phyloP scores from a whole-genome alignment of 352 stramenopile species.

The Phytophthora pistaciae region DNA sequence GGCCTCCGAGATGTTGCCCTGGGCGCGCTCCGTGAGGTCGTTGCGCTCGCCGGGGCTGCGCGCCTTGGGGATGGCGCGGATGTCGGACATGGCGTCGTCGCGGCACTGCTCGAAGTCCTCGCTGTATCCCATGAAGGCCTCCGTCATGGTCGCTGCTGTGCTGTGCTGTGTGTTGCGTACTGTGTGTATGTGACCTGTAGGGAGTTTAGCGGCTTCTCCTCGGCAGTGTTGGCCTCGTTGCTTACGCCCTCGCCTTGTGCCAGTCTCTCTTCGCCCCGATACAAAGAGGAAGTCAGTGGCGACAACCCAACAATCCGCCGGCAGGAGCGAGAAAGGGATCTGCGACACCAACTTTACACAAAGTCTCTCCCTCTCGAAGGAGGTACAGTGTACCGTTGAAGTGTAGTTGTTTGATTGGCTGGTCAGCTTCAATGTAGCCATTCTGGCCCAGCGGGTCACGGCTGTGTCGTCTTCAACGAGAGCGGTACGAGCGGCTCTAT shows the following conservation, averaged over 20 bases:
- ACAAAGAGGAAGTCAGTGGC: slow-evolving; percentile 37
- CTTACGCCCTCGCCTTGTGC: slow-evolving; percentile 8
- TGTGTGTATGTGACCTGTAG: background rate
- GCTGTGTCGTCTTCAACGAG: too few relatives aligned
- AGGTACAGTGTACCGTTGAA: slow-evolving; percentile 13
- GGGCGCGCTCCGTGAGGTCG: slow-evolving; percentile 60
- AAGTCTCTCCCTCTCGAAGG: slow-evolving; percentile 11
- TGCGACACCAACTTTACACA: slow-evolving; percentile 31
- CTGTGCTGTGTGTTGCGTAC: background rate
- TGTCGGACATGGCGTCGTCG: slow-evolving; percentile 78
- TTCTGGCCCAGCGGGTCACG: too few relatives aligned
- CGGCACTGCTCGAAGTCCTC: slow-evolving; percentile 89
- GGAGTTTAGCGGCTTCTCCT: slow-evolving; percentile 9
- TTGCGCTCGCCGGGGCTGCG: slow-evolving; percentile 43
- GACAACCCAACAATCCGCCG: slow-evolving; percentile 40
- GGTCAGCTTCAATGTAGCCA: too few relatives aligned
- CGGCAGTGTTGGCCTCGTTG: background rate
- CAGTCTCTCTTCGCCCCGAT: slow-evolving; percentile 13
- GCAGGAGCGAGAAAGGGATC: slow-evolving; percentile 21
- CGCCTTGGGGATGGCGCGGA: slow-evolving; percentile 68
- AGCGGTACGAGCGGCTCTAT: too few relatives aligned
- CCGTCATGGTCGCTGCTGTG: slow-evolving; percentile 59
- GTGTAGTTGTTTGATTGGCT: slow-evolving; percentile 18
- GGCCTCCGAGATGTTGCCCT: slow-evolving; percentile 79
- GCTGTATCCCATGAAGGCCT: slow-evolving; percentile 82